Conservation (phyloP, 208 protist genomes). For the Endotrypanum monterogeii region DNA sequence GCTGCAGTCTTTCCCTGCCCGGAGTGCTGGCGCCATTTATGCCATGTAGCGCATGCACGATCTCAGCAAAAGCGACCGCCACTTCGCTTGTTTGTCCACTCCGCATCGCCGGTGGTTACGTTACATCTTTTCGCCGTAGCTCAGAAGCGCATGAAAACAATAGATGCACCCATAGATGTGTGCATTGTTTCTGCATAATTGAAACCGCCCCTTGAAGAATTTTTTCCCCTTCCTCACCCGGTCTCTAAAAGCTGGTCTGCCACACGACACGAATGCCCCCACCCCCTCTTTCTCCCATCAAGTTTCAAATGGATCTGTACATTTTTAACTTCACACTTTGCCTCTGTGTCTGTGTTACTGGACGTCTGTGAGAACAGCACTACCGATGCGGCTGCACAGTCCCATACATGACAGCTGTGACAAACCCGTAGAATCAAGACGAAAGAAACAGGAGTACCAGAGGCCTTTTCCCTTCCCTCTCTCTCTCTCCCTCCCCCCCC, state of each 20-base stretch:
- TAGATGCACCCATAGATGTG: conserved; percentile 25
- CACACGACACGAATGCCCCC: not conserved
- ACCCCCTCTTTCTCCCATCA: no score
- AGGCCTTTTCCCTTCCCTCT: not conserved
- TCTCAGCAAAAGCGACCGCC: conserved; percentile 29
- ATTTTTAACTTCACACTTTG: no score
- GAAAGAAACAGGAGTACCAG: no score
- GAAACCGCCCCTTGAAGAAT: not conserved
- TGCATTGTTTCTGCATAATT: conserved; percentile 15
- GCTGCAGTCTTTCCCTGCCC: conserved; percentile 64
- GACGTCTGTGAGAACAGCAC: no score
- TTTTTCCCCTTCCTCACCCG: not conserved
- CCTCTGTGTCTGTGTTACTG: no score
- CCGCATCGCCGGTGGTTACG: conserved; percentile 7
- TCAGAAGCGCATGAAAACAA: conserved; percentile 19
- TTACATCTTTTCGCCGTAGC: conserved; percentile 21
- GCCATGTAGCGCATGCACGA: conserved; percentile 47
- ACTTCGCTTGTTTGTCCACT: conserved; percentile 51
- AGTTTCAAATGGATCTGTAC: no score
- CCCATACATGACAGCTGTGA: no score
- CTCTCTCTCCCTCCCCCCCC: not conserved
- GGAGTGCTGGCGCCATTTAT: conserved; percentile 77
- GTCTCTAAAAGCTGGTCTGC: not conserved
- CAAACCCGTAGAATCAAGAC: no score
- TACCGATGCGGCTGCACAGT: no score